Conservation (phyloP, 208 protist species). For the Leishmania tarentolae region DNA sequence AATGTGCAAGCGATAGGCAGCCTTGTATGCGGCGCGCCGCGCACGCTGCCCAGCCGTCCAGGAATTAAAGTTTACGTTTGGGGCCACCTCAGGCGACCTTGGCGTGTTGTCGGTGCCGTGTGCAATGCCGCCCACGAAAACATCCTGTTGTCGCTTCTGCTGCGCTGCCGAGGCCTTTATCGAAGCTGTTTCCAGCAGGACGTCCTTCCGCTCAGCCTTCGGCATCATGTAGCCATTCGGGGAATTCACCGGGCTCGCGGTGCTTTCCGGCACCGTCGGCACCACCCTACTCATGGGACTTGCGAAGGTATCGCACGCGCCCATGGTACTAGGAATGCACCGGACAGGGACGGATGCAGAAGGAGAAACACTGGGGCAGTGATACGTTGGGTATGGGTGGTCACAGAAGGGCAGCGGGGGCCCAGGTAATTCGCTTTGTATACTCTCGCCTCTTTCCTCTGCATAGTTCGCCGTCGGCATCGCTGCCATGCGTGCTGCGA, state of each 20-base stretch:
- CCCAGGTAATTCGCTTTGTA: not conserved
- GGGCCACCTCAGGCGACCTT: not conserved
- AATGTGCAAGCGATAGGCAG: slow-evolving; percentile 15
- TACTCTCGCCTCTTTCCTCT: not conserved
- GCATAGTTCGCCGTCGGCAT: not conserved
- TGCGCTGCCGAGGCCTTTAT: not conserved
- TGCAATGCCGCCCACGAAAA: not conserved
- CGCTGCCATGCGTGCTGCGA: not conserved
- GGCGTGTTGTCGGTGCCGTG: not conserved
- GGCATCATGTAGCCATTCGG: not conserved
- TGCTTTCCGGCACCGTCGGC: not conserved
- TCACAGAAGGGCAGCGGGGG: not conserved
- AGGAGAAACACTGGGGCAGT: not conserved
- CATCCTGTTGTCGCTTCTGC: not conserved
- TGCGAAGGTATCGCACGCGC: not conserved
- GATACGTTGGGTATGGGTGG: not conserved
- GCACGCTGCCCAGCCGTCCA: slow-evolving; percentile 8
- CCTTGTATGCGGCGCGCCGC: slow-evolving; percentile 16
- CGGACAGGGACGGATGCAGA: not conserved
- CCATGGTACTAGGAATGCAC: not conserved
- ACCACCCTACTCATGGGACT: not conserved
- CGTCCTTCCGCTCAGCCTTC: not conserved
- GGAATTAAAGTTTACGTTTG: not conserved
- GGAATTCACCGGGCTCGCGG: not conserved
- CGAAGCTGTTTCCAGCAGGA: not conserved